Conservation (phyloP, 2,329 filamentous ascomycete genomes). For the Talaromyces albobiverticillius region DNA sequence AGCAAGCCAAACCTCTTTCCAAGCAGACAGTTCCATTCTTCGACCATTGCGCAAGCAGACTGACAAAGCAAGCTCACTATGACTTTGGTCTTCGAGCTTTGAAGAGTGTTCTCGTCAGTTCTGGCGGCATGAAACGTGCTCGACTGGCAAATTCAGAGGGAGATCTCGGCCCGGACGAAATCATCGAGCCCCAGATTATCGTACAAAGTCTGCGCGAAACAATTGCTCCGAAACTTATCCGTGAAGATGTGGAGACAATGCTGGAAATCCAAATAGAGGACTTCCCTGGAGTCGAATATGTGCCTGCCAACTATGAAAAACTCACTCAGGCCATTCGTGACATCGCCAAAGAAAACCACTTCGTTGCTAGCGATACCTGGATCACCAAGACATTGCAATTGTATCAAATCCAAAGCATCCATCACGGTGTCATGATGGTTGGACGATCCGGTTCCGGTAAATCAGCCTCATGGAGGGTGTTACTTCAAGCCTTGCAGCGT, state of each 20-base stretch:
- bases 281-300: constrained; percentile 90
- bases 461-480: constrained; percentile 87
- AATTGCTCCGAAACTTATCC: constrained; percentile 95
- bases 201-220: constrained; percentile 98
- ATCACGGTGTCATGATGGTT: constrained; percentile 99
- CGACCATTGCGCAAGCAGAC: constrained; percentile 73
- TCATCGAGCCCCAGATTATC: constrained; percentile 93
- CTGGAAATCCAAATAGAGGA: constrained; percentile 74
- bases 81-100: constrained; percentile 96
- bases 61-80: constrained; percentile 98
- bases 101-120: constrained; percentile 98
- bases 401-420: constrained; percentile 95
- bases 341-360: constrained; percentile 78
- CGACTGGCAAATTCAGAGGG: constrained; percentile 62
- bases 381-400: constrained; percentile 96
- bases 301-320: constrained; percentile 79
- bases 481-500: constrained; percentile 85
- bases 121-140: constrained; percentile 88
- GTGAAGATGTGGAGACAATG: constrained; percentile 87
- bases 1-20: constrained; percentile 87
- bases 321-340: constrained; percentile 78
- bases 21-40: constrained; percentile 98
- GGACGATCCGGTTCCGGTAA: constrained; percentile 97
- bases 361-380: constrained; percentile 91
- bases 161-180: constrained; percentile 62